Evolutionary conservation across 257 asterid genomes (phyloP).

Genomic region (Penstemon barbatus): DNA sequence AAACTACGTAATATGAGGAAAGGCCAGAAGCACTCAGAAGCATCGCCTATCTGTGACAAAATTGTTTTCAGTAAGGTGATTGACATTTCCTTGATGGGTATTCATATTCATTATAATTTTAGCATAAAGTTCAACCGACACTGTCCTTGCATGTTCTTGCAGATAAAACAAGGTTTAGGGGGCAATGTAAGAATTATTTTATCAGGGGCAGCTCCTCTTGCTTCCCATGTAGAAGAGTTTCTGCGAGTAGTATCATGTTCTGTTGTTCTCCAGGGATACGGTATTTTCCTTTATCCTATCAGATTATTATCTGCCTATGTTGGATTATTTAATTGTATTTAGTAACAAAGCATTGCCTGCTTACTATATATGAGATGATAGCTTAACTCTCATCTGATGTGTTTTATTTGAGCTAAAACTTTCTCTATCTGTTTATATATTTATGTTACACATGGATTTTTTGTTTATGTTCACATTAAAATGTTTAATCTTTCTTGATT

Average conservation of each 20-base stretch:
- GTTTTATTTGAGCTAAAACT: conserved; percentile 18
- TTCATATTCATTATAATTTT: conserved; percentile 20
- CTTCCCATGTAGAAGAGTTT: conserved; percentile 88
- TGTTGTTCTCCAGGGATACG: conserved; percentile 95
- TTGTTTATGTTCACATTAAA: neutral
- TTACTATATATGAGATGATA: conserved; percentile 12
- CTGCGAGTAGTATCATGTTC: conserved; percentile 79
- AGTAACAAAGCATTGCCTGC: neutral
- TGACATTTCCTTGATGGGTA: conserved; percentile 18
- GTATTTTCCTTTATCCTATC: conserved; percentile 41
- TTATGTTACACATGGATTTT: neutral
- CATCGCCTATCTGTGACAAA: conserved; percentile 76
- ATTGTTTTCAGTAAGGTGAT: conserved; percentile 84
- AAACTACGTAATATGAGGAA: conserved; percentile 71
- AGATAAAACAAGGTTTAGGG: conserved; percentile 95
- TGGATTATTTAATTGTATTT: neutral
- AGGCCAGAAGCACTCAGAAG: conserved; percentile 67
- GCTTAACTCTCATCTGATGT: conserved; percentile 8
- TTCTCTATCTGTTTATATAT: conserved; percentile 4
- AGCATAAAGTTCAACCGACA: conserved; percentile 23
- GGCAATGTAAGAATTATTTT: conserved; percentile 82
- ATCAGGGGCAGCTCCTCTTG: conserved; percentile 99
- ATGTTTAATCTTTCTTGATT: neutral
- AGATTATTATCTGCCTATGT: conserved; percentile 15
- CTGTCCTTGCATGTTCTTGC: conserved; percentile 27